Base-by-base conservation (phyloP, 768 basidiomycete species). In the Gautieria morchelliformis region DNA sequence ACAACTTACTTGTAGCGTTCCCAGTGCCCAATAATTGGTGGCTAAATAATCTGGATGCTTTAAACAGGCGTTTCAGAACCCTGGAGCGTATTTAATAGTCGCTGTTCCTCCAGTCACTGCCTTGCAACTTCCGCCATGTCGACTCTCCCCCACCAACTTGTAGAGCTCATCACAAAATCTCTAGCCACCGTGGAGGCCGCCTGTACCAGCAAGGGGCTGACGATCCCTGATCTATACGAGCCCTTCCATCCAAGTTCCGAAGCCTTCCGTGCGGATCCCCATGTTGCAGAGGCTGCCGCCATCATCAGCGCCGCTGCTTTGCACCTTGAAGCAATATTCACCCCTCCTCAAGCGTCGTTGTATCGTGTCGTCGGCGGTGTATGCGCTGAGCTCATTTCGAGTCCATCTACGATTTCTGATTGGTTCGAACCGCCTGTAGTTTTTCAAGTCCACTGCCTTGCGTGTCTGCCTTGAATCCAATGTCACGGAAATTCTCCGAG, bases 211-310 rank as follows among this genome's bases (percentile, higher is more conserved):
- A 60, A 60, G 19, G 56, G 62, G 4, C 51, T 63, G 11, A 51
- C 42, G 6, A 52, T 71, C 35, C 70, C 72, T 6, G 53, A 59
- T 52, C 65, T 72, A 20, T 49, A 71, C 45, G 63, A 62, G 2
- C 64, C 68, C 14, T 67, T 64, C 56, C 59, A 61, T 22, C 64
- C 63, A 10, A 56, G 64, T 4, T 65, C 66, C 30, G 72, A 72
- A 52, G 64, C 62, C 1, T 67, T 70, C 47, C 64, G 71, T 20
- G 58, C 40, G 17, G 59, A 85, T 61, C 84, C 86, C 6, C 72
- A 69, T 12, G 84, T 84, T 5, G 72, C 77, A 8, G 72, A 74
- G 33, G 85, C 87, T 7, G 80, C 83, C 39, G 79, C 78, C 56
- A 76, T 74, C 20, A 60, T 67, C 8, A 52, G 63, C 12, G 63